A percentile compares a stretch with the other conserved stretches of the same genome.
Evolutionary conservation across 495 filamentous ascomycete species (phyloP).

Genomic region (Penicillium taxi): DNA sequence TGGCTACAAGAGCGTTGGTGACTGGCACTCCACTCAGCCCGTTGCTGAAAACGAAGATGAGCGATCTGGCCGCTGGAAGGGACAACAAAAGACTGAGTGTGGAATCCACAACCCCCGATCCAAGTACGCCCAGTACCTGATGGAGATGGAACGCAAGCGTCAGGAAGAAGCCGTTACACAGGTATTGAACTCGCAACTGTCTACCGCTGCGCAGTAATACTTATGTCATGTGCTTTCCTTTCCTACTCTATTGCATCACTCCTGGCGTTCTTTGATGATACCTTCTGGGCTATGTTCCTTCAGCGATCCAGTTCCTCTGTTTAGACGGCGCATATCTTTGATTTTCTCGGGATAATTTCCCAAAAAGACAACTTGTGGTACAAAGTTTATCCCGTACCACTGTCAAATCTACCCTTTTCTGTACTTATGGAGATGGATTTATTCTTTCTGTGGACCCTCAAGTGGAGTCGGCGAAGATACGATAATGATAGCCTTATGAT

Average conservation of each 20-base stretch:
- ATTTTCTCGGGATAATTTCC: too few species aligned
- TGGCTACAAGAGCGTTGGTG: constrained; percentile 94
- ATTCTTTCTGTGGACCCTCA: too few species aligned
- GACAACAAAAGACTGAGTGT: constrained; percentile 88
- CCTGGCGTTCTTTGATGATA: constrained; percentile 20
- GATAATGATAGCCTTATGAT: too few species aligned
- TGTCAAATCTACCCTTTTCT: too few species aligned
- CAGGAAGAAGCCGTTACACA: constrained; percentile 52
- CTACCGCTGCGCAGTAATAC: constrained; percentile 26
- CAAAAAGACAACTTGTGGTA: too few species aligned
- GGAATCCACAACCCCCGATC: constrained; percentile 96
- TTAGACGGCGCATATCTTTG: too few species aligned
- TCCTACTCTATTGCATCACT: constrained; percentile 12
- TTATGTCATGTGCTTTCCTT: constrained; percentile 5
- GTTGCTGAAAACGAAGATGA: constrained; percentile 89
- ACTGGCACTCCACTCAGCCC: constrained; percentile 94
- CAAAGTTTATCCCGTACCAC: too few species aligned
- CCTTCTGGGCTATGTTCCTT: constrained; percentile 7
- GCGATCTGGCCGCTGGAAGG: constrained; percentile 96
- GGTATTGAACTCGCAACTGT: constrained; percentile 32
- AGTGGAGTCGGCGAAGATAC: too few species aligned
- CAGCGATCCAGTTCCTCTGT: constrained; percentile 6
- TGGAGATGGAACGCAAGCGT: constrained; percentile 63
- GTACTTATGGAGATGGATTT: too few species aligned
- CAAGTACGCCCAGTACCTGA: constrained; percentile 78